Percentiles rank a stretch among this genome's conserved stretches.
phyloP scores from a whole-genome alignment of 495 filamentous ascomycete species.

The Cercophora scortea region DNA sequence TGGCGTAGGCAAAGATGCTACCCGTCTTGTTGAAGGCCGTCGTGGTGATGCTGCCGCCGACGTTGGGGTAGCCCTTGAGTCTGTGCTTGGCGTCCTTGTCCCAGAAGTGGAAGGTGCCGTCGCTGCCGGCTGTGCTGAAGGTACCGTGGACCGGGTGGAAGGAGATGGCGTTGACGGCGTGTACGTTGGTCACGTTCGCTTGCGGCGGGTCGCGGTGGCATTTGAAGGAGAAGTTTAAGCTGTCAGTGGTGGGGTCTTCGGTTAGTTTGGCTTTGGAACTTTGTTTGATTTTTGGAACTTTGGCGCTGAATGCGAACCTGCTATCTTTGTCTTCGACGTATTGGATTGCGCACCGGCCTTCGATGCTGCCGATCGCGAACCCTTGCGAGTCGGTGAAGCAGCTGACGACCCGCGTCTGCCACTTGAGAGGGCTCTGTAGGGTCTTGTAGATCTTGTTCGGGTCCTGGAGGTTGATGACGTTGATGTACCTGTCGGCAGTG shows the following conservation, averaged over 20 bases:
- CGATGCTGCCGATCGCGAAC: slow-evolving; percentile 84
- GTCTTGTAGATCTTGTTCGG: slow-evolving; percentile 82
- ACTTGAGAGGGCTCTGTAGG: slow-evolving; percentile 80
- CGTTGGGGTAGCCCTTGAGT: slow-evolving; percentile 83
- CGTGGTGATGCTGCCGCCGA: slow-evolving; percentile 73
- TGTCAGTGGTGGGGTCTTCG: slow-evolving; percentile 18
- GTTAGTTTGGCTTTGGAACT: slow-evolving; percentile 1
- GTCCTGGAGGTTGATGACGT: slow-evolving; percentile 78
- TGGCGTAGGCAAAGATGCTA: slow-evolving; percentile 82
- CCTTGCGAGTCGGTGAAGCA: slow-evolving; percentile 84
- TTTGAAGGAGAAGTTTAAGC: slow-evolving; percentile 89
- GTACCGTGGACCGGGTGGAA: slow-evolving; percentile 86
- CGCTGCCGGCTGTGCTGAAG: slow-evolving; percentile 85
- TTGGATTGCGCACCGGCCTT: slow-evolving; percentile 85
- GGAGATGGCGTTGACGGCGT: slow-evolving; percentile 83
- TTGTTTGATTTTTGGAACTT: too few species aligned
- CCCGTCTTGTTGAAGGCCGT: slow-evolving; percentile 79
- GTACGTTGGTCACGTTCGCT: slow-evolving; percentile 66
- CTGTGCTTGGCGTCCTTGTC: slow-evolving; percentile 91
- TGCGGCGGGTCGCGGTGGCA: slow-evolving; percentile 75
- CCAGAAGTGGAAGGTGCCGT: slow-evolving; percentile 93
- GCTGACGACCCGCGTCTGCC: slow-evolving; percentile 87
- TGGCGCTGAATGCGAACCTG: slow-evolving; percentile 32
- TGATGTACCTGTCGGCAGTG: slow-evolving; percentile 86
- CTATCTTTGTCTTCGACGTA: slow-evolving; percentile 86